Evolutionary conservation across 2,329 filamentous ascomycete genomes (phyloP).

Genomic region (Hymenoscyphus fructigenus): DNA sequence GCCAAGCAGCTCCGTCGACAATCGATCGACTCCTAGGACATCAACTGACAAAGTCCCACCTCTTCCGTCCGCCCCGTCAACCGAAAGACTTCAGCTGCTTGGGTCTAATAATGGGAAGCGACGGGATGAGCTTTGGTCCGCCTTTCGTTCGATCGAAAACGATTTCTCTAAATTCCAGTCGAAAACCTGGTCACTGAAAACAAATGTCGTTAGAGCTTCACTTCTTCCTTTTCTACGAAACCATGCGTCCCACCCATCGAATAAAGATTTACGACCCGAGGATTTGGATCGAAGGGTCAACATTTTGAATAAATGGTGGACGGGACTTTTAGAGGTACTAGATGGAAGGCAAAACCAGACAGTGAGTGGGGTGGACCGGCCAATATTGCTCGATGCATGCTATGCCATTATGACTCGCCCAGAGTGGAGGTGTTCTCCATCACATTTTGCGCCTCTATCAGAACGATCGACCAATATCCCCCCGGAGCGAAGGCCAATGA

Average conservation of each 20-base stretch:
- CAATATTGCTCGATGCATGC: slow-evolving; percentile 67
- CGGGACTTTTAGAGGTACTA: slow-evolving; percentile 65
- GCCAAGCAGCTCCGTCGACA: slow-evolving; percentile 47
- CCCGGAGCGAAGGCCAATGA: slow-evolving; percentile 29
- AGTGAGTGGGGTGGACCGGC: slow-evolving; percentile 68
- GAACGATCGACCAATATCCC: slow-evolving; percentile 40
- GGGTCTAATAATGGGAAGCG: slow-evolving; percentile 45
- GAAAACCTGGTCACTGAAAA: slow-evolving; percentile 67
- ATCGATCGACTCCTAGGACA: slow-evolving; percentile 43
- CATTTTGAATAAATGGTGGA: slow-evolving; percentile 76
- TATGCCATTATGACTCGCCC: slow-evolving; percentile 68
- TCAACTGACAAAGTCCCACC: slow-evolving; percentile 47
- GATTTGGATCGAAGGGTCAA: slow-evolving; percentile 67
- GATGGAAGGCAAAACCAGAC: slow-evolving; percentile 67
- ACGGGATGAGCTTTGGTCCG: slow-evolving; percentile 68
- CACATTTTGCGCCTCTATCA: slow-evolving; percentile 52
- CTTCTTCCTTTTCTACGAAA: slow-evolving; percentile 65
- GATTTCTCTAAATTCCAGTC: slow-evolving; percentile 69
- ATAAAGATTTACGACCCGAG: slow-evolving; percentile 59
- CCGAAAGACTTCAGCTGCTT: slow-evolving; percentile 36
- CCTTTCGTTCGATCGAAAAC: slow-evolving; percentile 66
- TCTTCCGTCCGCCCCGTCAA: slow-evolving; percentile 42
- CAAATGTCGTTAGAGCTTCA: slow-evolving; percentile 63
- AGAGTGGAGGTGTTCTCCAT: slow-evolving; percentile 65
- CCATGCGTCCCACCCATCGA: slow-evolving; percentile 59